A percentile compares a stretch with the other conserved stretches of the same genome.
These are phyloP conservation scores for Moesziomyces aphidis DNA, from an alignment of 1,284 basidiomycete genomes.

Conservation along the genomic window DNA sequence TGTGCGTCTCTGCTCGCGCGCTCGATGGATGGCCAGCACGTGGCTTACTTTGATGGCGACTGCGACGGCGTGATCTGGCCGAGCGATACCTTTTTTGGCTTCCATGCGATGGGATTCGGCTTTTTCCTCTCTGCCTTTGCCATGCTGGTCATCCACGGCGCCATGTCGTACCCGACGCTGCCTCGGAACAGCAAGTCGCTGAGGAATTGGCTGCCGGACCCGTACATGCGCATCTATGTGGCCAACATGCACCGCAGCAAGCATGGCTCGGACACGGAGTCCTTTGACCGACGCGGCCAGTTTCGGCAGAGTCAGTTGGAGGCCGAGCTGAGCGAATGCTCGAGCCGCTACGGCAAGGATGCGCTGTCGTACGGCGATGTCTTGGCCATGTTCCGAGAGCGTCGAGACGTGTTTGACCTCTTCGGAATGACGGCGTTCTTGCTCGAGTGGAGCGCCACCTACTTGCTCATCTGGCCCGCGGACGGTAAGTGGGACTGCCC, in stretches of 20 bases:
- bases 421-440: constrained; percentile 54
- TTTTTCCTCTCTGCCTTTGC: constrained; percentile 69
- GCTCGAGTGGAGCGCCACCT: constrained; percentile 55
- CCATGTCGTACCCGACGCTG: constrained; percentile 54
- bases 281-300: constrained; percentile 68
- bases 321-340: constrained; percentile 49
- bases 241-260: constrained; percentile 70
- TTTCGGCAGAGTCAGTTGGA: constrained; percentile 44
- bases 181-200: constrained; percentile 26
- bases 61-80: constrained; percentile 74
- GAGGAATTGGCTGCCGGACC: constrained; percentile 67
- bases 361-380: constrained; percentile 47
- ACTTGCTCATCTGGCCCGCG: constrained; percentile 52
- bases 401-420: constrained; percentile 48
- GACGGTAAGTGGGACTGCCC: constrained; percentile 32
- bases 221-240: constrained; percentile 70
- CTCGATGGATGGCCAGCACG: constrained; percentile 61
- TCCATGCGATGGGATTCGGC: constrained; percentile 71
- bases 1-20: background rate
- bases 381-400: constrained; percentile 45
- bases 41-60: constrained; percentile 72
- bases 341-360: constrained; percentile 41
- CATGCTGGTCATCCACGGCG: constrained; percentile 69
- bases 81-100: constrained; percentile 72
- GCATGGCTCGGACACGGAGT: constrained; percentile 71